These are phyloP conservation scores for Amanita brunnescens DNA, from an alignment of 768 basidiomycete species.

Conservation along the genomic window DNA sequence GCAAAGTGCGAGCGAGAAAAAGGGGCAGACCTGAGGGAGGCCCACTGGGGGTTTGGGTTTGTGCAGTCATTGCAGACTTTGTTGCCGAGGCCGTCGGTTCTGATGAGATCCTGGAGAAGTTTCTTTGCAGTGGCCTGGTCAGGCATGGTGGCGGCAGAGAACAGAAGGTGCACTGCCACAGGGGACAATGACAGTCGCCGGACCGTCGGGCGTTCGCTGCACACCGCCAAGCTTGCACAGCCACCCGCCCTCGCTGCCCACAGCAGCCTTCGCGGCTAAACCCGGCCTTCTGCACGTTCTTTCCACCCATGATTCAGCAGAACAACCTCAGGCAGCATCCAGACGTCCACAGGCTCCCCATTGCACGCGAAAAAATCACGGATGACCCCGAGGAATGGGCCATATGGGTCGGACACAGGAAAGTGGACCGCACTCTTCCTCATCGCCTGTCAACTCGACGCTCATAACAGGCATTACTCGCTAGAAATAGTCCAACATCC, in stretches of 20 bases:
- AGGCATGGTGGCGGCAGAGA: slow-evolving; percentile 24
- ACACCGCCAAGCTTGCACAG: background rate
- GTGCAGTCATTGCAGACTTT: slow-evolving; percentile 74
- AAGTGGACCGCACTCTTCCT: slow-evolving; percentile 17
- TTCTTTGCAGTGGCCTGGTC: slow-evolving; percentile 65
- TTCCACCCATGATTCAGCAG: slow-evolving; percentile 56
- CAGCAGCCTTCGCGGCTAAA: slow-evolving; percentile 11
- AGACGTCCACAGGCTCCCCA: slow-evolving; percentile 10
- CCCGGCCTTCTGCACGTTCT: slow-evolving; percentile 7
- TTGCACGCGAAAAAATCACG: slow-evolving; percentile 19
- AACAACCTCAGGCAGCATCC: slow-evolving; percentile 37
- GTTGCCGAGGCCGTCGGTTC: slow-evolving; percentile 64
- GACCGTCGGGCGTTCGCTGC: background rate
- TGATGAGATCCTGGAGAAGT: slow-evolving; percentile 66
- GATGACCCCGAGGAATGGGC: slow-evolving; percentile 60
- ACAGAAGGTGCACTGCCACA: slow-evolving; percentile 2
- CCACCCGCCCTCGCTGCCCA: slow-evolving; percentile 5
- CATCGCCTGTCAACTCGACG: slow-evolving; percentile 10
- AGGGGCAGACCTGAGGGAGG: slow-evolving; percentile 55
- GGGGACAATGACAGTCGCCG: too few species aligned
- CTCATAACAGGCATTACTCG: slow-evolving; percentile 56
- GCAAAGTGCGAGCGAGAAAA: slow-evolving; percentile 6
- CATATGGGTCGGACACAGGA: slow-evolving; percentile 60
- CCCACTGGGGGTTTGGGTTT: slow-evolving; percentile 95
- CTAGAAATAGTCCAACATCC: slow-evolving; percentile 86